These are phyloP conservation scores for Serendipita sp. DNA, from an alignment of 1,284 basidiomycete genomes.

Conservation along the genomic window DNA sequence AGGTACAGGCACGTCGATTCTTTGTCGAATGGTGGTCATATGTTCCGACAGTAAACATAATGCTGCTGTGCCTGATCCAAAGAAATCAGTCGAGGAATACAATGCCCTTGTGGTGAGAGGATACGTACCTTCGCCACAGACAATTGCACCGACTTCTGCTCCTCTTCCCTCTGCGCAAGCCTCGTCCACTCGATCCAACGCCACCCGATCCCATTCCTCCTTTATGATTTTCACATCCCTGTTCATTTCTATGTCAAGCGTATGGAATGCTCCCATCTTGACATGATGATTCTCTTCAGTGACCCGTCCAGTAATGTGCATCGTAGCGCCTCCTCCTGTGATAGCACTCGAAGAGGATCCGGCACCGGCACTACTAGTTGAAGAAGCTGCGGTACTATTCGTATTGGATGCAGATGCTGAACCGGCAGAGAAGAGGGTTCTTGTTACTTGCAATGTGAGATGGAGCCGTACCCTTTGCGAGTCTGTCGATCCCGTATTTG, in stretches of 20 bases:
- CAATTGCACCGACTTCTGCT: conserved; percentile 91
- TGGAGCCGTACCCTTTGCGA: conserved; percentile 78
- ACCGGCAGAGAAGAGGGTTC: conserved; percentile 21
- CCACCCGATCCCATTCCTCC: conserved; percentile 80
- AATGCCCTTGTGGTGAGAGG: background rate
- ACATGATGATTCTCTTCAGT: conserved; percentile 86
- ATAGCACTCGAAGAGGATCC: conserved; percentile 31
- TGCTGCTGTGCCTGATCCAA: conserved; percentile 59
- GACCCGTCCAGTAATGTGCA: conserved; percentile 83
- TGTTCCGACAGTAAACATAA: conserved; percentile 92
- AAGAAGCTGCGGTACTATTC: conserved; percentile 56
- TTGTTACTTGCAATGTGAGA: conserved; percentile 70
- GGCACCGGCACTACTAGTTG: conserved; percentile 31
- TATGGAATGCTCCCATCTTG: conserved; percentile 90
- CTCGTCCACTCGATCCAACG: conserved; percentile 71
- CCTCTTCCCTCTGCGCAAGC: conserved; percentile 83
- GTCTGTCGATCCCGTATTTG: conserved; percentile 85
- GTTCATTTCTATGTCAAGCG: conserved; percentile 85
- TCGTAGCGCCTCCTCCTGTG: conserved; percentile 35
- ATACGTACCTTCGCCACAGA: conserved; percentile 72
- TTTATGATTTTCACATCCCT: conserved; percentile 90
- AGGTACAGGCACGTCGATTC: conserved; percentile 82
- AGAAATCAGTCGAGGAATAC: conserved; percentile 8
- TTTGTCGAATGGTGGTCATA: conserved; percentile 89
- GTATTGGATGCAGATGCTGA: conserved; percentile 20